Conservation (phyloP, 2,329 filamentous ascomycete genomes). For the Phaeosphaeria sp. region DNA sequence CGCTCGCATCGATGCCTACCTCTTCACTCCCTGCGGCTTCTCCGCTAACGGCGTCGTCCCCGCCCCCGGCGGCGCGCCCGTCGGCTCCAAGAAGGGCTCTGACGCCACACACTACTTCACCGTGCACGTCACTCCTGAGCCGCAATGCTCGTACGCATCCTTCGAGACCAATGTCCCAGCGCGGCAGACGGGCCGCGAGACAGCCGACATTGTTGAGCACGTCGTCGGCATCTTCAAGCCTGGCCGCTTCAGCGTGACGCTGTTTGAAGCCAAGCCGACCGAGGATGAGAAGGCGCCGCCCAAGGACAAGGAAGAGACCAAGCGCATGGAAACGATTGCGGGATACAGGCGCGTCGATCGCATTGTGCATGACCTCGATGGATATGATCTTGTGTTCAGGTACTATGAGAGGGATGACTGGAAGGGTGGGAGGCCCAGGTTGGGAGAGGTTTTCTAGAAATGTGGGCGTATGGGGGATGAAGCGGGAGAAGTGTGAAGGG, state of each 20-base stretch:
- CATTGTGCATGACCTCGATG: slow-evolving; percentile 96
- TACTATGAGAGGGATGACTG: slow-evolving; percentile 94
- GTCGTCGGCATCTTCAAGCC: slow-evolving; percentile 97
- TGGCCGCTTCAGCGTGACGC: slow-evolving; percentile 94
- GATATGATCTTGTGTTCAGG: slow-evolving; percentile 94
- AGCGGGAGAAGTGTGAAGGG: too few relatives aligned
- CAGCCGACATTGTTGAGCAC: slow-evolving; percentile 88
- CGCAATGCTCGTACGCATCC: slow-evolving; percentile 94
- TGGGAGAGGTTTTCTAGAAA: slow-evolving; percentile 58
- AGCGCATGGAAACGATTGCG: slow-evolving; percentile 75
- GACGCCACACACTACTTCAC: slow-evolving; percentile 83
- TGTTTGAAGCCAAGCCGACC: slow-evolving; percentile 85
- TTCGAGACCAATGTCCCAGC: slow-evolving; percentile 98
- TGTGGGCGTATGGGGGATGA: neutral
- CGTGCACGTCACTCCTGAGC: slow-evolving; percentile 96
- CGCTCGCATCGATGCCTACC: slow-evolving; percentile 90
- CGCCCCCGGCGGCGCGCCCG: slow-evolving; percentile 64
- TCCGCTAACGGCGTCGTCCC: slow-evolving; percentile 96
- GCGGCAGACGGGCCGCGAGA: slow-evolving; percentile 84
- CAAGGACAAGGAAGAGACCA: slow-evolving; percentile 48
- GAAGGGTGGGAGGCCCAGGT: slow-evolving; percentile 68
- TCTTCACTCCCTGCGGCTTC: slow-evolving; percentile 96
- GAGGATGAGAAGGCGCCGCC: slow-evolving; percentile 49
- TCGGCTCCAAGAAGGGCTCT: slow-evolving; percentile 49
- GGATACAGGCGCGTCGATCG: slow-evolving; percentile 91